A percentile compares a stretch with the other conserved stretches of the same genome.
Evolutionary conservation across 345 rosid species (phyloP).

Genomic region (Corchorus capsularis): DNA sequence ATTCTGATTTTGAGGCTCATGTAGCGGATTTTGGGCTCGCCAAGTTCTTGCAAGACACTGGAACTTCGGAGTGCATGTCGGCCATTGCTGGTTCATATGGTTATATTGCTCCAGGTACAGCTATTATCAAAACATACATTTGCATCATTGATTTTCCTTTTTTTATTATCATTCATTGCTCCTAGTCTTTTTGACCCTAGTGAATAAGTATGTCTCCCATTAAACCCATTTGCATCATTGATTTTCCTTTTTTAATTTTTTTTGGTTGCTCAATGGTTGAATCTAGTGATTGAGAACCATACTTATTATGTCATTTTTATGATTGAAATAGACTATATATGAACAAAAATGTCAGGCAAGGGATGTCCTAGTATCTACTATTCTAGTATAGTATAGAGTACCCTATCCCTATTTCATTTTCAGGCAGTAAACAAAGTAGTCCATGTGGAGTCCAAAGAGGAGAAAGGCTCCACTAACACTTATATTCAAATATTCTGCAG

Average conservation of each 20-base stretch:
- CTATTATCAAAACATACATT: not conserved
- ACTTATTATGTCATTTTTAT: not conserved
- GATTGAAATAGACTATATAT: not conserved
- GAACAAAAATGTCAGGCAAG: not conserved
- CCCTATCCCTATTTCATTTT: not conserved
- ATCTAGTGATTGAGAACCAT: not conserved
- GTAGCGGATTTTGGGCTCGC: constrained; percentile 97
- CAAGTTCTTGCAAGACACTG: constrained; percentile 77
- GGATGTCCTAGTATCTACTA: not conserved
- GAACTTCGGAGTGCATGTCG: constrained; percentile 93
- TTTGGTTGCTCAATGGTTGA: too few species aligned
- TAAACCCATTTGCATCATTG: not conserved
- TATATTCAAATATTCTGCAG: constrained; percentile 6
- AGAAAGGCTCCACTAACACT: constrained; percentile 29
- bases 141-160: too few species aligned
- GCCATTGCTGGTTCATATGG: constrained; percentile 96
- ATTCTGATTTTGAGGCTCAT: constrained; percentile 90
- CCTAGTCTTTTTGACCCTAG: not conserved
- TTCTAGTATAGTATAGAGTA: not conserved
- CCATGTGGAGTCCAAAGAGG: constrained; percentile 23
- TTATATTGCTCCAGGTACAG: constrained; percentile 93
- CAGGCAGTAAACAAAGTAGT: not conserved
- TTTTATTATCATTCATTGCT: not conserved
- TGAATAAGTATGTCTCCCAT: not conserved
- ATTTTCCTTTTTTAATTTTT: not conserved